phyloP scores from a whole-genome alignment of 768 basidiomycete species.

The Ramaria sp. region DNA sequence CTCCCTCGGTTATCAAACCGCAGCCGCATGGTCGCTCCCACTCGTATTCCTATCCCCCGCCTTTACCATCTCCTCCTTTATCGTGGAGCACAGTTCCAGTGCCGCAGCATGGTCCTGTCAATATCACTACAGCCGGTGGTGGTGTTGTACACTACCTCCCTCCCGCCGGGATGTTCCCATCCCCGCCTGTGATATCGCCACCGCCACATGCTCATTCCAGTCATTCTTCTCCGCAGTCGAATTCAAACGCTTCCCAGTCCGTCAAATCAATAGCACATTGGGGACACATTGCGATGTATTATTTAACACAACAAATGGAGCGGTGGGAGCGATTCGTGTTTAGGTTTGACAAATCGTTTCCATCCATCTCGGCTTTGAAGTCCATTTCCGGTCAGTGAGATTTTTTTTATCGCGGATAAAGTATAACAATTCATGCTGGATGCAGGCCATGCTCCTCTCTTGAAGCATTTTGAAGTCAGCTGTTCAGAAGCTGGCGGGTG shows the following conservation, averaged over 20 bases:
- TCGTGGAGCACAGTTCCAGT: conserved; percentile 1
- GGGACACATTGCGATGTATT: conserved; percentile 74
- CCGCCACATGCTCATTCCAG: conserved; percentile 28
- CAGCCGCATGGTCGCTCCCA: conserved; percentile 14
- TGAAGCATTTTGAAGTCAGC: conserved; percentile 71
- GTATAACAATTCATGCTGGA: conserved; percentile 5
- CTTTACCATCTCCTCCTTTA: conserved; percentile 12
- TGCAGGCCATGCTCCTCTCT: conserved; percentile 58
- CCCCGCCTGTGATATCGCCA: conserved; percentile 36
- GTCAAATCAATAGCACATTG: conserved; percentile 49
- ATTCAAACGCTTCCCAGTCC: conserved; percentile 17
- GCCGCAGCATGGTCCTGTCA: conserved; percentile 7
- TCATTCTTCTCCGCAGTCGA: conserved; percentile 26
- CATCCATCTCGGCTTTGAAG: conserved; percentile 63
- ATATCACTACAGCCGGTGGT: conserved; percentile 1
- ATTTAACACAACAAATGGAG: conserved; percentile 70
- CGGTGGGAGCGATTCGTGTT: conserved; percentile 78
- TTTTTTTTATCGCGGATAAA: not conserved
- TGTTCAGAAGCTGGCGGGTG: conserved; percentile 50
- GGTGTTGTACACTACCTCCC: conserved; percentile 4
- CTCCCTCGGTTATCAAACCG: conserved; percentile 12
- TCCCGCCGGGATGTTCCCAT: conserved; percentile 24
- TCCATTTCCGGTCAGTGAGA: conserved; percentile 45
- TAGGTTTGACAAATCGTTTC: conserved; percentile 66
- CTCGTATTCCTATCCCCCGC: conserved; percentile 15